Evolutionary conservation across 768 basidiomycete species (phyloP).

Genomic region (Megacollybia marginata): DNA sequence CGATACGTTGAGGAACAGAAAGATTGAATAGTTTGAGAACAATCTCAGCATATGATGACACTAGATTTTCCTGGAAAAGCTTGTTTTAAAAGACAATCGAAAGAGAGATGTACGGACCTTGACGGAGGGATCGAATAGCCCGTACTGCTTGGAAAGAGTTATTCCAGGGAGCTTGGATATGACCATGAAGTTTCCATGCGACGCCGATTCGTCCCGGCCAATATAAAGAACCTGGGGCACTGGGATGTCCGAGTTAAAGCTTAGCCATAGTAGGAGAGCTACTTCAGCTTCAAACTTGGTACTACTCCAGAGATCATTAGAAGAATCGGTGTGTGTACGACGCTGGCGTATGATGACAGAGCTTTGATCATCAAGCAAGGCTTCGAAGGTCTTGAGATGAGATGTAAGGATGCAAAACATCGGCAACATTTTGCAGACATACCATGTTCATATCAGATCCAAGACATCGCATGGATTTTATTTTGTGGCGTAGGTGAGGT

Average conservation of each 20-base stretch:
- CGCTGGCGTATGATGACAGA: slow-evolving; percentile 1
- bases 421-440: too few species aligned
- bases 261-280: not conserved
- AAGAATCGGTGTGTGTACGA: not conserved
- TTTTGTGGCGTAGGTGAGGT: too few species aligned
- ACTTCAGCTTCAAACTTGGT: not conserved
- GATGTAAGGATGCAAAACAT: too few species aligned
- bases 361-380: not conserved
- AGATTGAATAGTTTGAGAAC: slow-evolving; percentile 3
- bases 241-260: not conserved
- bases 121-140: not conserved
- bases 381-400: too few species aligned
- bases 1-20: slow-evolving; percentile 3
- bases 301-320: not conserved
- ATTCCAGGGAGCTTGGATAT: not conserved
- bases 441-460: too few species aligned
- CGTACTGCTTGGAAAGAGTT: not conserved
- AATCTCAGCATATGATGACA: slow-evolving; percentile 6
- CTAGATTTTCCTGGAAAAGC: slow-evolving; percentile 3
- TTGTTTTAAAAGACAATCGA: not conserved
- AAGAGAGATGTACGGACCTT: not conserved
- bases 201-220: not conserved
- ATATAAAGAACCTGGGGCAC: not conserved
- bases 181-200: not conserved
- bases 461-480: too few species aligned